Evolutionary conservation across 257 asterid species (phyloP).

Genomic region (Linderniella brevidens): DNA sequence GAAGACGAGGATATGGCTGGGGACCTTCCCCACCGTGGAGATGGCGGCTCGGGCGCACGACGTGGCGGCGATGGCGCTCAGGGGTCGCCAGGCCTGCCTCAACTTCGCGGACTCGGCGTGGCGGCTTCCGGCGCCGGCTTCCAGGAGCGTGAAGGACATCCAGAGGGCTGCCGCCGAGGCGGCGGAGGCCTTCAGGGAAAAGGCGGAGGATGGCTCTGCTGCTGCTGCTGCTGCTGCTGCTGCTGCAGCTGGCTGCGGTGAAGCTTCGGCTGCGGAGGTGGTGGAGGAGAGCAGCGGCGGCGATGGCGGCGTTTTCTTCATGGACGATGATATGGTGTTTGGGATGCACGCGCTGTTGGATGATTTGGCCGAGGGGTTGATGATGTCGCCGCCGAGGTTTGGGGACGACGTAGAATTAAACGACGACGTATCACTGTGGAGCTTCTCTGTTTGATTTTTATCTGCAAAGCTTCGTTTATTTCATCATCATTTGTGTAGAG

Average conservation of each 20-base stretch:
- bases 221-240: neutral
- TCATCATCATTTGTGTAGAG: neutral
- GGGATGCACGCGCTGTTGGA: slow-evolving; percentile 4
- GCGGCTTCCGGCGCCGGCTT: slow-evolving; percentile 25
- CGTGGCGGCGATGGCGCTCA: slow-evolving; percentile 48
- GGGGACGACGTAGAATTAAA: neutral
- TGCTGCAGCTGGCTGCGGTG: neutral
- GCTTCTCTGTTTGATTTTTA: neutral
- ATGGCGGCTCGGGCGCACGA: slow-evolving; percentile 78
- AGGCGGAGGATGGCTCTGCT: neutral
- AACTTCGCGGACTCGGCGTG: slow-evolving; percentile 61
- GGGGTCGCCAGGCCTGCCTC: slow-evolving; percentile 32
- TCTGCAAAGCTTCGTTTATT: neutral
- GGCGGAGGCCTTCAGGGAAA: slow-evolving; percentile 29
- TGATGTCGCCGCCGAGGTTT: slow-evolving; percentile 4
- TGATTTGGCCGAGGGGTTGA: slow-evolving; percentile 6
- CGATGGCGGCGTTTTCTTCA: slow-evolving; percentile 1
- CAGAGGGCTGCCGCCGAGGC: slow-evolving; percentile 33
- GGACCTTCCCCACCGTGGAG: slow-evolving; percentile 54
- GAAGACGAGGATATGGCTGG: slow-evolving; percentile 53
- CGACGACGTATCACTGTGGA: slow-evolving; percentile 4
- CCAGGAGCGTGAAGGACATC: slow-evolving; percentile 28
- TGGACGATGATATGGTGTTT: neutral
- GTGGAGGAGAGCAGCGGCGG: neutral
- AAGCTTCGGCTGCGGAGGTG: neutral